Percentiles rank a stretch among this genome's conserved stretches.
Conservation (phyloP, 106 monocot species). For the Posidonia australis region DNA sequence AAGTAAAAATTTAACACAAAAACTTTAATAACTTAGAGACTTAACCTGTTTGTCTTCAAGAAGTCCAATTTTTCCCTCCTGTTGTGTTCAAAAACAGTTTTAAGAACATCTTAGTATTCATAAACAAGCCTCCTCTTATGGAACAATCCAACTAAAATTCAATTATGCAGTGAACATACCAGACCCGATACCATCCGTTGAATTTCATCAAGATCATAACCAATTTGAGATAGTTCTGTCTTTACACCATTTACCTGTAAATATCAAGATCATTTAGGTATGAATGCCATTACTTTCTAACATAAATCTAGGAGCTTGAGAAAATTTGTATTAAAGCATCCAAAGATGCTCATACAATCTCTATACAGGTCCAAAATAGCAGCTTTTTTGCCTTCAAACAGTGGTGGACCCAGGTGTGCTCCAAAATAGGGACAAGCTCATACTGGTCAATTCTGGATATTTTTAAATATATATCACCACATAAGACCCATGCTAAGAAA, state of each 20-base stretch:
- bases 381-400: no score
- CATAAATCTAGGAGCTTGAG: no score
- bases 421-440: no score
- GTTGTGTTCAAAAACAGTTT: conserved; percentile 9
- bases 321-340: no score
- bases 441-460: no score
- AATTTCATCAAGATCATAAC: conserved; percentile 72
- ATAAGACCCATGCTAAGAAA: no score
- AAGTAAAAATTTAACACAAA: background rate
- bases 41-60: conserved; percentile 73
- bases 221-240: conserved; percentile 70
- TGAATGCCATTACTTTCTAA: no score
- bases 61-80: conserved; percentile 79
- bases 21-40: background rate
- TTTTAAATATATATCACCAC: no score
- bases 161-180: conserved; percentile 29
- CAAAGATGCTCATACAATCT: no score
- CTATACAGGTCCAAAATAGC: no score
- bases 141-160: background rate
- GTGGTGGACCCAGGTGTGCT: no score
- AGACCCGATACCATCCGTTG: conserved; percentile 59
- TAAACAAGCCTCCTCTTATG: background rate
- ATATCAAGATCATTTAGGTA: background rate
- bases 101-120: conserved; percentile 5
- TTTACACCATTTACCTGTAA: conserved; percentile 62